Evolutionary conservation across 495 filamentous ascomycete species (phyloP), one percentile per base, ranked within the genome.

Genomic region (Astrocystis sublimbata): DNA sequence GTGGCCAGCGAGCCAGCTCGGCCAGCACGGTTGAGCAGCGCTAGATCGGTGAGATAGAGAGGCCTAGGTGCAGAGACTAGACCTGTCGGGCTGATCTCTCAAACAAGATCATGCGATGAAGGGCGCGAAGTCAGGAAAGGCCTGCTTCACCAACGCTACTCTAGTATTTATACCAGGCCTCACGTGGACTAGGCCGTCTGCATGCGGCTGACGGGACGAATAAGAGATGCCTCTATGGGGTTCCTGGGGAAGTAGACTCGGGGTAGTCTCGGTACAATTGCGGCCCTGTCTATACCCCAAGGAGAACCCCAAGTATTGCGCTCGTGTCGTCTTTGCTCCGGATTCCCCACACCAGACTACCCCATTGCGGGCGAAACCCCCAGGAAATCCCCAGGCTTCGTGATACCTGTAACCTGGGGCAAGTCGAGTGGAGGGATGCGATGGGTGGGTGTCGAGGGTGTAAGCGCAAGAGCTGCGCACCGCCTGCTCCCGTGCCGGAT

Each of bases 251-350:
- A n/a, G n/a, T n/a, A n/a, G n/a, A n/a, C n/a, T n/a, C n/a, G n/a
- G n/a, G n/a, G n/a, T n/a, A n/a, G n/a, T 15, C 52, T 42, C 52
- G 52, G 47, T 12, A 36, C 31, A 42, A 41, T 15, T 55, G 19
- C 52, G 52, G 52, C n/a, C n/a, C 8, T 42, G 12, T 55, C n/a
- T 41, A 38, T 55, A 3, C 31, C 24, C 52, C 52, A 23, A 56
- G n/a, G 41, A 19, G 24, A 41, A 3, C 31, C 24, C 52, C 52
- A 23, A 56, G n/a, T 56, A 19, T 35, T 24, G 10, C 15, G 19
- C 21, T 54, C 17, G 35, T 12, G 3, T 13, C 17, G 19, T 35
- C 19, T 23, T 35, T 54, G 31, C 33, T 21, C 51, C 51, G 51
- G 51, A 1, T 40, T 54, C 51, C 33, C 51, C 51, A 54, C 51